Percentiles rank a stretch among this genome's conserved stretches.
These are phyloP conservation scores for Cucurbita argyrosperma DNA, from an alignment of 306 rosid species.

Conservation along the genomic window DNA sequence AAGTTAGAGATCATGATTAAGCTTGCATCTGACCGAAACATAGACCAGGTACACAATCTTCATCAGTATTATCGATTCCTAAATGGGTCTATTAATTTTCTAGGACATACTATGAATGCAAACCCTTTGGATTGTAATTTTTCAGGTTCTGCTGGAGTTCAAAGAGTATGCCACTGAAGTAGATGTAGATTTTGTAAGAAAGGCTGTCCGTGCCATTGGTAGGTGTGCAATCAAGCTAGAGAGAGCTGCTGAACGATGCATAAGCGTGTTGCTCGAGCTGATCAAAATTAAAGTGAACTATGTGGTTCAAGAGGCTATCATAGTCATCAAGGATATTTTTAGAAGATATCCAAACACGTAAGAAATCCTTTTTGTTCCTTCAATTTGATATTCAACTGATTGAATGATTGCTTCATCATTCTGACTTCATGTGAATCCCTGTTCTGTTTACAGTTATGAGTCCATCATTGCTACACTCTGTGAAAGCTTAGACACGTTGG, in stretches of 20 bases:
- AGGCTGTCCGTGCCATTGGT: slow-evolving; percentile 99
- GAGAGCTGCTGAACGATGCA: slow-evolving; percentile 99
- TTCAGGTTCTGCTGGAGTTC: slow-evolving; percentile 88
- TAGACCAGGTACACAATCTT: slow-evolving; percentile 65
- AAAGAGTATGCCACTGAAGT: slow-evolving; percentile 99
- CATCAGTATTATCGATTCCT: neutral
- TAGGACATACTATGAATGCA: neutral
- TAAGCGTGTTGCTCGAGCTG: slow-evolving; percentile 94
- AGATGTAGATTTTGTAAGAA: slow-evolving; percentile 93
- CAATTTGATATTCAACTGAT: neutral
- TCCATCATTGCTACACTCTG: slow-evolving; percentile 98
- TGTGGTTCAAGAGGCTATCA: slow-evolving; percentile 99
- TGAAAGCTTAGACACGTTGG: slow-evolving; percentile 92
- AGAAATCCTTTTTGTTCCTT: slow-evolving; percentile 4
- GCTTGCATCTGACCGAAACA: slow-evolving; percentile 90
- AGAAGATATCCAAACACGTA: slow-evolving; percentile 99
- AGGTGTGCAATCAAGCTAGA: slow-evolving; percentile 98
- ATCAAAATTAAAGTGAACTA: slow-evolving; percentile 97
- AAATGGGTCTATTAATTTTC: neutral
- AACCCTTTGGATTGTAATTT: slow-evolving; percentile 6
- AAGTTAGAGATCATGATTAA: slow-evolving; percentile 97
- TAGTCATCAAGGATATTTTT: slow-evolving; percentile 97
- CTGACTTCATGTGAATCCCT: slow-evolving; percentile 11
- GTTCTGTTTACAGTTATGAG: slow-evolving; percentile 50
- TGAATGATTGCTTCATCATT: slow-evolving; percentile 5